These are phyloP conservation scores for Herpetomonas muscarum DNA, from an alignment of 208 protist species.

Conservation along the genomic window DNA sequence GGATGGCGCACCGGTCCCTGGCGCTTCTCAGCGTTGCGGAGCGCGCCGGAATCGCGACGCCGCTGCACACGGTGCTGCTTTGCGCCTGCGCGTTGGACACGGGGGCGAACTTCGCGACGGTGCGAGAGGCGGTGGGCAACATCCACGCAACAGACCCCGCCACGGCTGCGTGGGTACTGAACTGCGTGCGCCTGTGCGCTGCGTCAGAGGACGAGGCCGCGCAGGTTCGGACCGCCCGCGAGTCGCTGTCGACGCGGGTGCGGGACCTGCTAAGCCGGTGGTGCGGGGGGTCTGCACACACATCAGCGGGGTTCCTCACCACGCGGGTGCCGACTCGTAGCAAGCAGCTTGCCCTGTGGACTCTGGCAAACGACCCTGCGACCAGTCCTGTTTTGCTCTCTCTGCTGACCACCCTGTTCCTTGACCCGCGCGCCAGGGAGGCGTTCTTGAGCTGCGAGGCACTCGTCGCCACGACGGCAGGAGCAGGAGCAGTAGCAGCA, in stretches of 20 bases:
- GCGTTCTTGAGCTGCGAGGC: conserved; percentile 9
- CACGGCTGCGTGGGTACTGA: conserved; percentile 29
- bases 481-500: background rate
- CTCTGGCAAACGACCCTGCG: conserved; percentile 21
- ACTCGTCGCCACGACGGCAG: background rate
- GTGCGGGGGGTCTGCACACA: conserved; percentile 3
- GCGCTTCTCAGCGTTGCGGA: conserved; percentile 28
- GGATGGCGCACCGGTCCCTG: conserved; percentile 64
- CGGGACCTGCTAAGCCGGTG: background rate
- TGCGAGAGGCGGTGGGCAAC: conserved; percentile 29
- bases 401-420: conserved; percentile 34
- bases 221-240: background rate
- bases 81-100: conserved; percentile 43
- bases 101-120: conserved; percentile 50
- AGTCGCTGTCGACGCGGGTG: background rate
- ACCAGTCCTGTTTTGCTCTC: conserved; percentile 27
- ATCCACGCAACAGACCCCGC: conserved; percentile 19
- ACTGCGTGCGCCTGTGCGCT: conserved; percentile 36
- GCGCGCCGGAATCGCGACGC: conserved; percentile 11
- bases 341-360: conserved; percentile 60
- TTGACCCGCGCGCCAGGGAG: conserved; percentile 16
- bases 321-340: conserved; percentile 30
- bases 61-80: conserved; percentile 42
- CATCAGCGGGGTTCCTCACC: conserved; percentile 6
- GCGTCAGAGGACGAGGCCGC: background rate